Evolutionary conservation across 768 basidiomycete genomes (phyloP).

Genomic region (Lentinula raphanica): DNA sequence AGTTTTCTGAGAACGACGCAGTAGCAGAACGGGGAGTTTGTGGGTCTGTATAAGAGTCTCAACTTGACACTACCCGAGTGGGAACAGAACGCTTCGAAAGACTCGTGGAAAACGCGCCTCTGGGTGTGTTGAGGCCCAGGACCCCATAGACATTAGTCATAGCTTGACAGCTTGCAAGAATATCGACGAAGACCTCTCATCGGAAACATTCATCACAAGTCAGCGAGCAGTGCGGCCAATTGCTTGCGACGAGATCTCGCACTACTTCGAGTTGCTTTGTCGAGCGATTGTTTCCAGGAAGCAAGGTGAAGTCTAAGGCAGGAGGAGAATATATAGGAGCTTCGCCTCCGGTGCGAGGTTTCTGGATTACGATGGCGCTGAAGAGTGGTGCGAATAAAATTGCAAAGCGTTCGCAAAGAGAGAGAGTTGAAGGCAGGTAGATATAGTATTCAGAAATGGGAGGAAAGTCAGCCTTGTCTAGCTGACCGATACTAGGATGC

Average conservation of each 20-base stretch:
- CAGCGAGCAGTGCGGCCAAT: constrained; percentile 94
- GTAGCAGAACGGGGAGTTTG: constrained; percentile 54
- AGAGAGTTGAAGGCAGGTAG: constrained; percentile 84
- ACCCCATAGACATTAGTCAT: constrained; percentile 87
- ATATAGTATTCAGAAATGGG: constrained; percentile 91
- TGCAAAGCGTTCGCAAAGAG: constrained; percentile 82
- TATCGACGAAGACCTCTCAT: constrained; percentile 87
- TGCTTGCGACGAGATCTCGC: constrained; percentile 74
- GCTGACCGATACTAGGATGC: constrained; percentile 82
- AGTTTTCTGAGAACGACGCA: constrained; percentile 57
- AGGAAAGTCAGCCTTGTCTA: constrained; percentile 95
- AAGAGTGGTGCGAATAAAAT: constrained; percentile 73
- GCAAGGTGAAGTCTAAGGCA: constrained; percentile 55
- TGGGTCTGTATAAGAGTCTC: constrained; percentile 46
- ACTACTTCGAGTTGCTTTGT: constrained; percentile 57
- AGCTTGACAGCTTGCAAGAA: constrained; percentile 74
- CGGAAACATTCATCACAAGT: constrained; percentile 86
- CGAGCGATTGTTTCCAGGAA: constrained; percentile 44
- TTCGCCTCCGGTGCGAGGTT: constrained; percentile 57
- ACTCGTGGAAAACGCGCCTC: constrained; percentile 89
- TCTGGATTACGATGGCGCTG: constrained; percentile 61
- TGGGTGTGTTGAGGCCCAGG: constrained; percentile 78
- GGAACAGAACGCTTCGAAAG: constrained; percentile 89
- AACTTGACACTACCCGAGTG: constrained; percentile 75
- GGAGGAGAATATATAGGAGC: constrained; percentile 66